Base-by-base conservation (phyloP, 306 rosid species). In the Sechiopsis laciniata region DNA sequence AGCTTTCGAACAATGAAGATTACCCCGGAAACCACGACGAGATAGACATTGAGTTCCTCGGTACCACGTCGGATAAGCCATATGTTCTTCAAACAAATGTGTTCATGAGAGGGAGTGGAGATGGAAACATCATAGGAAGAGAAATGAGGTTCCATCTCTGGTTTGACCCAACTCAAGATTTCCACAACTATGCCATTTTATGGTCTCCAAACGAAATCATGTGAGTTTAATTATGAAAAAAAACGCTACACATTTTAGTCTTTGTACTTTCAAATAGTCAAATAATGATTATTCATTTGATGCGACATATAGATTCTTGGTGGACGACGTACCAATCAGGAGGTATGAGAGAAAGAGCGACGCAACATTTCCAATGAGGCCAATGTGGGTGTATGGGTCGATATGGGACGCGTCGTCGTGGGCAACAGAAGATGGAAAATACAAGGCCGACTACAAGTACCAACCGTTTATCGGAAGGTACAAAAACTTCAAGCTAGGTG, bases 331-430 rank as follows among this genome's bases (percentile, higher is more conserved):
- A 58, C 99, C 99, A 12, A 74, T 94, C 69, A 86, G 99, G 74
- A 85, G 88, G 81, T 94, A 91, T 66, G 83, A 79, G 35, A 83
- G 86, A 75, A 91, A 89, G 84, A 89, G 85, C 59, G 92, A 94
- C 17, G 88, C 90, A 3, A 94, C 96, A 52, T 94, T 80, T 72
- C 99, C 96, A 15, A 20, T 73, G 46, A 84, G 97, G 71, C 88
- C 94, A 73, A 89, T 94, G 99, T 86, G 87, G 84, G 81, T 82
- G 46, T 94, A 89, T 55, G 99, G 97, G 42, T 89, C 97, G 12
- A 88, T 91, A 75, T 91, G 99, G 99, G 99, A 91, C 65, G 99
- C 99, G 11, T 94, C 96, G n/a, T 53, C 89, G 2, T 94, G 99
- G 99, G 97, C 99, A 1, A 91, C 97, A 10, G 96, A 91, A 75